Base-by-base conservation (phyloP, 768 basidiomycete species). In the Lentinula sp. region DNA sequence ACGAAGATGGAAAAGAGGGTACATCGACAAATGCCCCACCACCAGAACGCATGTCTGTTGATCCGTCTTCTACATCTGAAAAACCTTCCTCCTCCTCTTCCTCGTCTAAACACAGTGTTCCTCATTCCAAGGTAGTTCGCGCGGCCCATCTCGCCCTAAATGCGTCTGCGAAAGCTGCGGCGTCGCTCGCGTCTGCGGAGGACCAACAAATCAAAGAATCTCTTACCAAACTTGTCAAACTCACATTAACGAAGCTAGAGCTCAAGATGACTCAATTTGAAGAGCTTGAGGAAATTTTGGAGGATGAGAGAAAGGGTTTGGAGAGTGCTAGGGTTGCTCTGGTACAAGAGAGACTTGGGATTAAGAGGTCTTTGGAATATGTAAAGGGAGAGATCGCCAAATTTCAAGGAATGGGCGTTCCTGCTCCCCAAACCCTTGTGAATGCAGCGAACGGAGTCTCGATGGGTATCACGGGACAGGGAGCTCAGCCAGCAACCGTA, bases 211-310 rank as follows among this genome's bases (percentile, higher is more conserved):
- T 99, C 60, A 84, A 87, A 39, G 78, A 82, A 61, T 82, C 89
- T 1, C 85, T 98, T 51, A 85, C 93, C 2, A 83, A 86, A 40
- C 81, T 99, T 61, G 91, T 99, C 74, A 89, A 92, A 73, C 80
- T 91, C 59, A 92, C 82, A 62, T 79, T 83, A 67, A 92, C 82
- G 52, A 98, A 98, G 73, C 85, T 98, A 40, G 95, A 98, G 69
- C 78, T 96, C 58, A 98, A 99, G 80, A 91, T 95, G 86, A 75
- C 84, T 1, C 92, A 95, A 71, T 98, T 98, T 68, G 97, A 98
- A 70, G 88, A 93, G 71, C 78, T 99, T 61, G 97, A 99, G 70
- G 89, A 91, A 52, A 76, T 94, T 8, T 77, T 99, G 56, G 97
- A 98, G 70, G 88, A 93, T 57, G 97, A 99, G 73, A 82, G 94